phyloP scores from a whole-genome alignment of 2,329 filamentous ascomycete species.

The Alternaria burnsii region DNA sequence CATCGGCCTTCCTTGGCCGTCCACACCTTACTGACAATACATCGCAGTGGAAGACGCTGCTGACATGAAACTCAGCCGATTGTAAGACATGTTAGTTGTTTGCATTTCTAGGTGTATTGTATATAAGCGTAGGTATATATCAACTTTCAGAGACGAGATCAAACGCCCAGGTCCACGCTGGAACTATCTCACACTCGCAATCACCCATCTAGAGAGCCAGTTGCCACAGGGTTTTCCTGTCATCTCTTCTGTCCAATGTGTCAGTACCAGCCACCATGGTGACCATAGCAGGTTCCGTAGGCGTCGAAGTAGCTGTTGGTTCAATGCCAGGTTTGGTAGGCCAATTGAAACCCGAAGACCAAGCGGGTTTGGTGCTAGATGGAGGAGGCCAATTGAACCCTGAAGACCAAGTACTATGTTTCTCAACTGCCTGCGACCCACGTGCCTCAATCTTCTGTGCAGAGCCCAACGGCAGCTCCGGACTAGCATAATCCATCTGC shows the following conservation, averaged over 20 bases:
- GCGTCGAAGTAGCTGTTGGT: background rate
- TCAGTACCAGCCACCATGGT: background rate
- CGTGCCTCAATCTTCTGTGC: background rate
- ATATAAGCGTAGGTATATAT: background rate
- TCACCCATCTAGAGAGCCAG: background rate
- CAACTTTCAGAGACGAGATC: background rate
- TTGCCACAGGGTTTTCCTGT: background rate
- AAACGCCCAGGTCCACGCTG: background rate
- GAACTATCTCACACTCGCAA: background rate
- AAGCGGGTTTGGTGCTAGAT: background rate
- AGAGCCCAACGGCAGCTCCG: background rate
- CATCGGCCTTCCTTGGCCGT: background rate
- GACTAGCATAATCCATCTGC: conserved; percentile 4
- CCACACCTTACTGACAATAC: background rate
- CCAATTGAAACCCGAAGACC: background rate
- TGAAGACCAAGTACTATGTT: background rate
- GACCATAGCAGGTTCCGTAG: background rate
- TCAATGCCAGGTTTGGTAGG: background rate
- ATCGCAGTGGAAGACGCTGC: background rate
- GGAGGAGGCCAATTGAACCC: background rate
- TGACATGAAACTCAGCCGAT: too few relatives aligned
- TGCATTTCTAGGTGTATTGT: background rate
- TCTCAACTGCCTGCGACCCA: background rate
- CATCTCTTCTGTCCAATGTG: accelerated
- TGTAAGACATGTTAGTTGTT: background rate